Base-by-base conservation (phyloP, 768 basidiomycete species). In the Chlorophyllum brunneum region DNA sequence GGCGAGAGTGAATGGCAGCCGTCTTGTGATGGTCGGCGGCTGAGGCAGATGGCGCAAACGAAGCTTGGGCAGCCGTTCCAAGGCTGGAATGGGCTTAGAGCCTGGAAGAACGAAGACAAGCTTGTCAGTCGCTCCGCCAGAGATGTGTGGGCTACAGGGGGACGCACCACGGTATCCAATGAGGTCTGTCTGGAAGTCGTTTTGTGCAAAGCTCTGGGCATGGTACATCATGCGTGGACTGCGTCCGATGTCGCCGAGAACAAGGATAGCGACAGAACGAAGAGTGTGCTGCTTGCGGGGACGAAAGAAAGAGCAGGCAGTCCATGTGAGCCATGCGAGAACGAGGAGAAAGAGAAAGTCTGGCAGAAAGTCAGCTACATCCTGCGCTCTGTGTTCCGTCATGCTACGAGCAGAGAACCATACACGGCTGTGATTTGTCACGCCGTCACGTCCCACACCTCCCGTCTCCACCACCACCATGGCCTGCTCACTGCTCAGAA, bases 211-310 rank as follows among this genome's bases (percentile, higher is more conserved):
- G 63, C 90, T 94, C 65, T 95, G 83, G 0, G 95, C 88, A 61
- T 99, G 97, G 66, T 98, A 98, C 92, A 98, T 95, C 92, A 98
- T 98, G 48, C 97, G 78, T 9, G 97, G 97, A 64, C 90, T 93
- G 52, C 97, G 80, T 1, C 95, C 97, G 42, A 99, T 83, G 71
- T 99, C 97, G 8, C 97, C 97, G 8, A 99, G 76, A 11, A 99
- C 97, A 42, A 98, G 70, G 49, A 98, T 82, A 3, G 84, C 89
- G n/a, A 91, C 88, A 2, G 91, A 83, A 15, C 86, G 85, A 24
- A 79, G 64, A 41, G 71, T 70, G 47, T 74, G 73, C 22, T 68
- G 58, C 37, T 67, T 63, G 26, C 70, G 66, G 11, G 69, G 72
- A 48, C 62, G 69, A 48, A 74, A 58, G 40, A 54, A 46, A 31